Conservation (phyloP, 495 filamentous ascomycete genomes). For the Penicillium maclennaniae region DNA sequence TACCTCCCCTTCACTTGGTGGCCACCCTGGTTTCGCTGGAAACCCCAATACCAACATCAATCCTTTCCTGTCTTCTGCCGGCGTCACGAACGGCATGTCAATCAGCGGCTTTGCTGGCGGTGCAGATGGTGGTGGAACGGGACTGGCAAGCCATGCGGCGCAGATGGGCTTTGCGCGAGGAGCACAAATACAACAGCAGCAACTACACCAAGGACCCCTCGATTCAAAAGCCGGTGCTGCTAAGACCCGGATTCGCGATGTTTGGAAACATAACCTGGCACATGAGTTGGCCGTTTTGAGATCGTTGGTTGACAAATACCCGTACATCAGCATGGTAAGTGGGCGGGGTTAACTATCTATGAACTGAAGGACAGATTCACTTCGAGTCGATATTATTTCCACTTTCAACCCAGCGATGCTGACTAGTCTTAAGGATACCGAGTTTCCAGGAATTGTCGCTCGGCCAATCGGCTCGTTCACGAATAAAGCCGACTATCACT, state of each 20-base stretch:
- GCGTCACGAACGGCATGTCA: constrained; percentile 49
- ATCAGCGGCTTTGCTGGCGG: constrained; percentile 55
- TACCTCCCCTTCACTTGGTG: constrained; percentile 58
- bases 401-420: background rate
- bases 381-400: background rate
- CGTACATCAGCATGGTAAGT: constrained; percentile 93
- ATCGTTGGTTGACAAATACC: constrained; percentile 79
- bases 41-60: constrained; percentile 65
- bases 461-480: constrained; percentile 90
- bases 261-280: constrained; percentile 88
- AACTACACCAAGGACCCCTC: constrained; percentile 52
- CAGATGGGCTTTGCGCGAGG: constrained; percentile 81
- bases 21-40: constrained; percentile 56
- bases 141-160: constrained; percentile 84
- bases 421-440: constrained; percentile 68
- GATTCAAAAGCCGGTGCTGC: constrained; percentile 44
- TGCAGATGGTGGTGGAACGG: constrained; percentile 67
- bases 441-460: constrained; percentile 94
- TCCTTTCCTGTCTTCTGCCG: constrained; percentile 58
- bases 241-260: constrained; percentile 82
- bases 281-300: constrained; percentile 82
- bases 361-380: background rate
- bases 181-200: constrained; percentile 64
- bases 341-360: background rate
- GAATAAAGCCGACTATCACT: constrained; percentile 95